These are phyloP conservation scores for Dunaliella primolecta DNA, from an alignment of 139 green algal genomes.

Conservation along the genomic window DNA sequence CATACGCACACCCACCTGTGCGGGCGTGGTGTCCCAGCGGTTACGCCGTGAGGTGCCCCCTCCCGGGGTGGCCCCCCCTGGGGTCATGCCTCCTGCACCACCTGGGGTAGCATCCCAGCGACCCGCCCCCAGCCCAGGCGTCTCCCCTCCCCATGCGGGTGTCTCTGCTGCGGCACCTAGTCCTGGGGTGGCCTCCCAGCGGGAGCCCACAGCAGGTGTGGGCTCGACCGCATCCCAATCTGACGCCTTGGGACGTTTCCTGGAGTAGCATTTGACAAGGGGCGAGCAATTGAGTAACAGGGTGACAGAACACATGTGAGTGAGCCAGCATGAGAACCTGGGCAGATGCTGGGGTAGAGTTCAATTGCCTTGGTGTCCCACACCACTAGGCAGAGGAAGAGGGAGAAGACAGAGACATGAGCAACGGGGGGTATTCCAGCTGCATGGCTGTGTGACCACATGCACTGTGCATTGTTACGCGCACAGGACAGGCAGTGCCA, in stretches of 20 bases:
- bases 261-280: no score
- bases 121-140: neutral
- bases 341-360: no score
- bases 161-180: slow-evolving; percentile 45
- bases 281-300: no score
- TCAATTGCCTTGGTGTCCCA: no score
- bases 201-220: slow-evolving; percentile 58
- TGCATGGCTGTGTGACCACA: no score
- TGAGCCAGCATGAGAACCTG: no score
- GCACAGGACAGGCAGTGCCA: no score
- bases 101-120: neutral
- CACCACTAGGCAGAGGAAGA: no score
- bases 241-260: slow-evolving; percentile 35
- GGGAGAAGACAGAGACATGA: no score
- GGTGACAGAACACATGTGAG: no score
- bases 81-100: slow-evolving; percentile 9
- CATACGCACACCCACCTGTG: slow-evolving; percentile 20
- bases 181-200: slow-evolving; percentile 82
- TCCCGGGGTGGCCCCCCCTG: slow-evolving; percentile 38
- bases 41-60: slow-evolving; percentile 63
- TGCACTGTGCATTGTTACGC: no score
- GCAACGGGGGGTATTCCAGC: no score
- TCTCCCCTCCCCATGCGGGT: slow-evolving; percentile 38
- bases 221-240: slow-evolving; percentile 87
- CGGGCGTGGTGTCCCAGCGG: slow-evolving; percentile 67